Percentiles rank a stretch among this genome's conserved stretches.
phyloP scores from a whole-genome alignment of 306 rosid species.

The Canavalia gladiata region DNA sequence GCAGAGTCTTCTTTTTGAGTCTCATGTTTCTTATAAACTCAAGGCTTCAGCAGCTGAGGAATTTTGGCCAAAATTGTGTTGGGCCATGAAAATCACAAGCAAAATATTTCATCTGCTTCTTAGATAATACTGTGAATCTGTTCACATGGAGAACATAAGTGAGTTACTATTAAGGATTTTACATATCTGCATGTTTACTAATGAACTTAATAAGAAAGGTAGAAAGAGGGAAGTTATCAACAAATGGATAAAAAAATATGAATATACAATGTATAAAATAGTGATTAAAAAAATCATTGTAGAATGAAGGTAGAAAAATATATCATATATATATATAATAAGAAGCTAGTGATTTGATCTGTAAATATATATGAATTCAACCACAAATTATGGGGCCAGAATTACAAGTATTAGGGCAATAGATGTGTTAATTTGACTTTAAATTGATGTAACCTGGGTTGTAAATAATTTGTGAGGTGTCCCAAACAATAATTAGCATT shows the following conservation, averaged over 20 bases:
- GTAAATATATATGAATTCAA: not conserved
- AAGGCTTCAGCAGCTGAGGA: slow-evolving; percentile 17
- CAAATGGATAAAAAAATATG: not conserved
- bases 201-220: not conserved
- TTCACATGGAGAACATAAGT: not conserved
- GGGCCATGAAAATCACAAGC: not conserved
- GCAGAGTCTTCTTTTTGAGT: not conserved
- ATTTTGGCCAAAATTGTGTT: slow-evolving; percentile 2
- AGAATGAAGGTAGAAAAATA: not conserved
- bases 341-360: not conserved
- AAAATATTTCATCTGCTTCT: not conserved
- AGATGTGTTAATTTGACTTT: not conserved
- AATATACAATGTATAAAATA: not conserved
- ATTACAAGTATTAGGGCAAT: not conserved
- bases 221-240: not conserved
- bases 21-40: not conserved
- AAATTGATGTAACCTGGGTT: not conserved
- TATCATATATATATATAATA: not conserved
- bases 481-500: too few relatives aligned
- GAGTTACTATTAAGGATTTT: not conserved
- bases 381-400: not conserved
- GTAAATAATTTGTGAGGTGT: too few relatives aligned
- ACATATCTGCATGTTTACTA: not conserved
- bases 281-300: not conserved
- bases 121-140: not conserved